Evolutionary conservation across 163 green algal genomes (phyloP).

Genomic region (Volvox carteri): DNA sequence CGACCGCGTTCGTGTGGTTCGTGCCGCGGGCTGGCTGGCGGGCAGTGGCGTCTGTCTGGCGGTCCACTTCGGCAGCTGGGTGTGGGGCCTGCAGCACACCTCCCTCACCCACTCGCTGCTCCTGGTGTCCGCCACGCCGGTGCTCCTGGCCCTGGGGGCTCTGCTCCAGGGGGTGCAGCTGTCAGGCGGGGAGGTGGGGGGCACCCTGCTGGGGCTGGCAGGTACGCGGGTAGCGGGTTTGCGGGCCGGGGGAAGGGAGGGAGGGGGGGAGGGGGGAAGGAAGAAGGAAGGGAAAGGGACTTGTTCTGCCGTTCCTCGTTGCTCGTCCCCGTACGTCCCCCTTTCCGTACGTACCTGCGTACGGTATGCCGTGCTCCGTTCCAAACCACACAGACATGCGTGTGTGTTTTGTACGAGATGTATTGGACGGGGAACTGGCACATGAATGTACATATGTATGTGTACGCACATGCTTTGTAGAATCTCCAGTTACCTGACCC

Average conservation of each 20-base stretch:
- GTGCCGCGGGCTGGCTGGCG: constrained; percentile 46
- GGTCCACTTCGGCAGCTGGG: constrained; percentile 84
- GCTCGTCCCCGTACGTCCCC: no score
- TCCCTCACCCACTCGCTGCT: constrained; percentile 85
- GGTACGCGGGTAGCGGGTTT: constrained; percentile 56
- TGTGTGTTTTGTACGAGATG: not conserved
- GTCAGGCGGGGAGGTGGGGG: constrained; percentile 70
- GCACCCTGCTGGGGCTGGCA: constrained; percentile 69
- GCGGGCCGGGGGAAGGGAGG: not conserved
- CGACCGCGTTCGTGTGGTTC: constrained; percentile 32
- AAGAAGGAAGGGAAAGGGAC: no score
- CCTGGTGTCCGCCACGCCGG: constrained; percentile 77
- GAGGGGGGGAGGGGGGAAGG: not conserved
- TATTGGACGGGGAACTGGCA: no score
- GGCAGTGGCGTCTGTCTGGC: constrained; percentile 75
- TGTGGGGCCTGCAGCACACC: constrained; percentile 80
- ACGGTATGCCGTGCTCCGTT: no score
- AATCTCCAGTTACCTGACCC: no score
- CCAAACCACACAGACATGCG: not conserved
- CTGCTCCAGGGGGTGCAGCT: constrained; percentile 74
- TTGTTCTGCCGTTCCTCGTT: no score
- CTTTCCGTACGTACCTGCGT: no score
- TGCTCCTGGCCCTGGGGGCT: constrained; percentile 77
- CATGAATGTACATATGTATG: not conserved
- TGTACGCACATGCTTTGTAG: not conserved